A percentile compares a stretch with the other conserved stretches of the same genome.
Evolutionary conservation across 805 yeast genomes (phyloP).

Genomic region (Scheffersomyces spartinae): DNA sequence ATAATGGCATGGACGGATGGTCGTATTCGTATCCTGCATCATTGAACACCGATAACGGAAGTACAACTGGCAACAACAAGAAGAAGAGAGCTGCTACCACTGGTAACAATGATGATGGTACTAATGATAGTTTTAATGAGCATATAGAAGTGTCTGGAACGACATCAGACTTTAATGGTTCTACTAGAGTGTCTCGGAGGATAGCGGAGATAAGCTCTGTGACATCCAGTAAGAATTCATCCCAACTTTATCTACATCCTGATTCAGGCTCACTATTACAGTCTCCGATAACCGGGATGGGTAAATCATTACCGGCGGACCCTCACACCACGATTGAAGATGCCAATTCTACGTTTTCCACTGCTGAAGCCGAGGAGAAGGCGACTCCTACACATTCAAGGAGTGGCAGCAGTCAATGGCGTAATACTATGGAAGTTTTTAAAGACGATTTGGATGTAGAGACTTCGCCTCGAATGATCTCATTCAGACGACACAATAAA

Average conservation of each 20-base stretch:
- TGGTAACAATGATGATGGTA: background rate
- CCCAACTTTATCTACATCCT: background rate
- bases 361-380: slow-evolving; percentile 5
- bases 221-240: background rate
- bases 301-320: slow-evolving; percentile 22
- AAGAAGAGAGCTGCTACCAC: background rate
- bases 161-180: background rate
- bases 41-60: background rate
- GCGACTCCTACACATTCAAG: slow-evolving; percentile 12
- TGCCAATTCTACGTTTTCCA: slow-evolving; percentile 18
- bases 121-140: background rate
- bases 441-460: background rate
- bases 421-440: background rate
- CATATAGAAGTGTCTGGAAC: too few species aligned
- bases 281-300: slow-evolving; percentile 22
- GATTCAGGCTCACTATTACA: slow-evolving; percentile 12
- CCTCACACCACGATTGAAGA: slow-evolving; percentile 27
- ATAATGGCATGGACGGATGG: too few species aligned
- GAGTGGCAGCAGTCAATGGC: background rate
- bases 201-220: background rate
- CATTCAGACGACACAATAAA: background rate
- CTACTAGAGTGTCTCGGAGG: background rate
- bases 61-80: background rate
- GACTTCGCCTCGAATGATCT: background rate
- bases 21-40: slow-evolving; percentile 28